Evolutionary conservation across 2,329 filamentous ascomycete species (phyloP).

Genomic region (Pseudomassariella vexata): DNA sequence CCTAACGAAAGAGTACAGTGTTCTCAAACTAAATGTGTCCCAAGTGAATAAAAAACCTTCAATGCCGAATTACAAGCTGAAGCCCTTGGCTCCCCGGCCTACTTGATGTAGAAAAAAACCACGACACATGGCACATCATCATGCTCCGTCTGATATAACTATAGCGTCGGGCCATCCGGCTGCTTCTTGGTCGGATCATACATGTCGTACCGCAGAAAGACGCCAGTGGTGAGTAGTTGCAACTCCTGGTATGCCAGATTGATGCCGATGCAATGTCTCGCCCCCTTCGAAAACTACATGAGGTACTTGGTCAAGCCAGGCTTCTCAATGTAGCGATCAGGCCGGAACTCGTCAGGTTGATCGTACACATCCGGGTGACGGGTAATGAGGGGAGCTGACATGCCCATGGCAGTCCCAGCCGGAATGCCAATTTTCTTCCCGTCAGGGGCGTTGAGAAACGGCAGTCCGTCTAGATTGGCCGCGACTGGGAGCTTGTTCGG

Average conservation of each 20-base stretch:
- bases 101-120: too few species aligned
- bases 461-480: constrained; percentile 20
- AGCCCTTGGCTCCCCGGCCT: constrained; percentile 16
- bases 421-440: constrained; percentile 14
- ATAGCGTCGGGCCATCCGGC: constrained; percentile 18
- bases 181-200: constrained; percentile 13
- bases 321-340: constrained; percentile 20
- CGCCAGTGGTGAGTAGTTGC: constrained; percentile 15
- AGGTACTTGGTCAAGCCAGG: constrained; percentile 13
- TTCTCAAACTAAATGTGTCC: too few species aligned
- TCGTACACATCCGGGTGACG: constrained; percentile 15
- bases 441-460: constrained; percentile 26
- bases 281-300: constrained; percentile 16
- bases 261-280: constrained; percentile 20
- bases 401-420: constrained; percentile 12
- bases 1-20: too few species aligned
- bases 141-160: constrained; percentile 15
- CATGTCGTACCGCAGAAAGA: constrained; percentile 16
- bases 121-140: too few species aligned
- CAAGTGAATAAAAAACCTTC: too few species aligned
- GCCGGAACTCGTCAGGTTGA: constrained; percentile 14
- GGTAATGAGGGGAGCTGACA: constrained; percentile 16
- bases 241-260: constrained; percentile 19
- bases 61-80: constrained; percentile 12
- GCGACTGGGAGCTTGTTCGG: constrained; percentile 12